A percentile compares a stretch with the other conserved stretches of the same genome.
phyloP scores from a whole-genome alignment of 345 rosid genomes.

The Melastoma malabathricum region DNA sequence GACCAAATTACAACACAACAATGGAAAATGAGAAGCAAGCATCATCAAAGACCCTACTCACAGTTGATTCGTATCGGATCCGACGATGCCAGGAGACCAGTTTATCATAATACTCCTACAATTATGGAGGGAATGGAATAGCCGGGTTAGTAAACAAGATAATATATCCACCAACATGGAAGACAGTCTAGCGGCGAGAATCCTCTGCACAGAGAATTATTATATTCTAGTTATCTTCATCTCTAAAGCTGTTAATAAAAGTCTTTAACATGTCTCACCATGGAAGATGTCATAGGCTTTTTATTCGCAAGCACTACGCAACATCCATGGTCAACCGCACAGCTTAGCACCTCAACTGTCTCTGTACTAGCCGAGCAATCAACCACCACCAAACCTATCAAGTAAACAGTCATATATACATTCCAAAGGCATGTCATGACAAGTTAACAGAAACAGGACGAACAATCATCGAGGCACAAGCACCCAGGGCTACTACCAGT shows the following conservation, averaged over 20 bases:
- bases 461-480: too few relatives aligned
- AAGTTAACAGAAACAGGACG: background rate
- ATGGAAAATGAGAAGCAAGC: background rate
- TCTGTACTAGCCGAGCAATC: conserved; percentile 85
- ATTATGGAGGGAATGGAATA: background rate
- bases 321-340: conserved; percentile 52
- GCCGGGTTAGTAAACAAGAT: too few relatives aligned
- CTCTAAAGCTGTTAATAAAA: too few relatives aligned
- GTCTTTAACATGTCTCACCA: conserved; percentile 26
- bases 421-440: background rate
- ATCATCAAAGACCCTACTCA: conserved; percentile 20
- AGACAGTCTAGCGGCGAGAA: too few relatives aligned
- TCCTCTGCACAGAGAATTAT: too few relatives aligned
- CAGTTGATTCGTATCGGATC: conserved; percentile 85
- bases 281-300: conserved; percentile 73
- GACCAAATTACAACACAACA: background rate
- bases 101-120: conserved; percentile 68
- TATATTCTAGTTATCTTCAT: too few relatives aligned
- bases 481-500: too few relatives aligned
- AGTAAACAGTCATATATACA: background rate
- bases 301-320: conserved; percentile 81
- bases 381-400: conserved; percentile 55
- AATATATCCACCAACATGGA: too few relatives aligned
- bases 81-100: conserved; percentile 42
- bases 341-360: conserved; percentile 35